Evolutionary conservation across 148 eudicot genomes (phyloP).

Genomic region (Chenopodium formosanum): DNA sequence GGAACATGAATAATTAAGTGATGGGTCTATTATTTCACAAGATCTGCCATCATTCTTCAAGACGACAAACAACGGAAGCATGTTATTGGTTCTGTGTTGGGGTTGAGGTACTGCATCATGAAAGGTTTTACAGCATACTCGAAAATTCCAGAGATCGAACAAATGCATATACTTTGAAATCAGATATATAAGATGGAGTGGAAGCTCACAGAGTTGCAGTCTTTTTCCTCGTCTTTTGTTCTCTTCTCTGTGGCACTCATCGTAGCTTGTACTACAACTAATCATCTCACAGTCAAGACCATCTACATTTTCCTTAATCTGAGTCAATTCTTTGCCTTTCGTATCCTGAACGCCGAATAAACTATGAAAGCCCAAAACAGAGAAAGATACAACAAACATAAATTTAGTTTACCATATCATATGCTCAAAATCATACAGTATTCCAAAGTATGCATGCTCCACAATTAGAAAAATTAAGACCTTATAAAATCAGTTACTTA

Average conservation of each 20-base stretch:
- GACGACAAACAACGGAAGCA: constrained; percentile 5
- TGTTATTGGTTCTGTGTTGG: neutral
- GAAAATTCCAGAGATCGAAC: constrained; percentile 10
- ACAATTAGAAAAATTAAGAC: too few relatives aligned
- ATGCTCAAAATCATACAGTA: neutral
- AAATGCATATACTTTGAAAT: constrained; percentile 4
- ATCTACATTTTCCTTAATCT: neutral
- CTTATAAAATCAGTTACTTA: too few relatives aligned
- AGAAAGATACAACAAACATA: neutral
- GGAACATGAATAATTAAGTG: neutral
- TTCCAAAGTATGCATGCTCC: neutral
- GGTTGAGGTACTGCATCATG: neutral
- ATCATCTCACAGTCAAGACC: neutral
- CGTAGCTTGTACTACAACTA: neutral
- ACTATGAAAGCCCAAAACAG: neutral
- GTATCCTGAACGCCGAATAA: neutral
- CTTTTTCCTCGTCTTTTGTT: neutral
- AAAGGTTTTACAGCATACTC: constrained; percentile 8
- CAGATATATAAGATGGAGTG: neutral
- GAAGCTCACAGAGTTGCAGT: neutral
- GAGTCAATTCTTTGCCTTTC: neutral
- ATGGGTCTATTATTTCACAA: constrained; percentile 8
- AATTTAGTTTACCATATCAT: neutral
- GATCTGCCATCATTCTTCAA: constrained; percentile 4
- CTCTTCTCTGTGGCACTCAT: neutral